Evolutionary conservation across 1,284 basidiomycete species (phyloP), one percentile per base, ranked within the genome.

Genomic region (Bondarzewia mesenterica): DNA sequence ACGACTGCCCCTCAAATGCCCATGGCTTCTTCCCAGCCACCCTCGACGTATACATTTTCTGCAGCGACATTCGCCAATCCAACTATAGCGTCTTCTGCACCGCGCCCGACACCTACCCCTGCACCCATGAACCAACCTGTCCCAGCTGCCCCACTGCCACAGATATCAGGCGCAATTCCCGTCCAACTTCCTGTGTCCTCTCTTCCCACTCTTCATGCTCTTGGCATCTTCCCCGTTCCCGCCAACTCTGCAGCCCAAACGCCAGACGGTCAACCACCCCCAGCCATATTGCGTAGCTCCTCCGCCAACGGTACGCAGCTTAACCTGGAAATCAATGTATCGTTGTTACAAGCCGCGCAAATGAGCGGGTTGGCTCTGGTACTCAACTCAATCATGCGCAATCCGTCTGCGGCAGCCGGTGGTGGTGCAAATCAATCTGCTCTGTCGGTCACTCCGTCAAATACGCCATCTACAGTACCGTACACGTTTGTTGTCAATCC

Each of bases 291-390:
- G 44, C 75, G 79, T 49, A 79, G 82, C 21, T 78, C 82, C 2
- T 78, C 78, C 6, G 75, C 78, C 7, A 80, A 85, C 57, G 85
- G 85, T 12, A 74, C 75, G 22, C 78, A 81, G 71, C 63, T 88
- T 52, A 83, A 73, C 57, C 65, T 89, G 50, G 86, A 89, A 54
- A 84, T 89, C 58, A 87, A 88, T 52, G 77, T 87, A 21, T 79
- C 78, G 14, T 63, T 81, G 14, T 66, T 89, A 48, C 82, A 86
- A 59, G 69, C 77, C 12, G 67, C 75, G 15, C 85, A 89, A 58
- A 82, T 85, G 78, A 84, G 73, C 56, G 84, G 85, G 10, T 57
- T 88, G 52, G 82, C 82, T 22, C 64, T 83, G 51, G 67, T 89
- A 7, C 63, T 89, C 51, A 86, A 85, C 60, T 79, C 80, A 5